phyloP scores from a whole-genome alignment of 169 alveolate species.

The Plasmodium blacklocki region DNA sequence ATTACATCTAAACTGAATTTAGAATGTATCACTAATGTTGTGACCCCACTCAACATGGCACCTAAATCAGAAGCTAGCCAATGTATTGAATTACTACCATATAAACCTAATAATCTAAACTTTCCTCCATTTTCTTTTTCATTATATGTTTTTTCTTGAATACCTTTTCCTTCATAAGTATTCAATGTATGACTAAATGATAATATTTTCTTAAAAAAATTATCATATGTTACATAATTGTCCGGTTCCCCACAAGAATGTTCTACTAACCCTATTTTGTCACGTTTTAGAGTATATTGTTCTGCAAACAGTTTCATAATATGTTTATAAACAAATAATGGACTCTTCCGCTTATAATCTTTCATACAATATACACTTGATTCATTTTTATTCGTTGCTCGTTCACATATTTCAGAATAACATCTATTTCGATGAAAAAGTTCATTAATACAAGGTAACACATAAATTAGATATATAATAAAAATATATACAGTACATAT shows the following conservation, averaged over 20 bases:
- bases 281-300: too few species aligned
- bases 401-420: too few species aligned
- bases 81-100: slow-evolving; percentile 40
- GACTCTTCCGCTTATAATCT: too few species aligned
- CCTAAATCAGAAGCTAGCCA: slow-evolving; percentile 47
- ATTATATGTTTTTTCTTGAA: slow-evolving; percentile 5
- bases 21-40: slow-evolving; percentile 50
- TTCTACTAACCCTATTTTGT: slow-evolving; percentile 18
- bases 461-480: too few species aligned
- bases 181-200: slow-evolving; percentile 1
- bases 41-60: slow-evolving; percentile 12
- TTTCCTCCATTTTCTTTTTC: slow-evolving; percentile 19
- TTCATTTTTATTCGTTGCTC: too few species aligned
- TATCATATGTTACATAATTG: background rate
- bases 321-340: too few species aligned
- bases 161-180: slow-evolving; percentile 33
- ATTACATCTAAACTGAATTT: slow-evolving; percentile 55
- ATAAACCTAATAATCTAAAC: slow-evolving; percentile 45
- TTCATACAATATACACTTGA: too few species aligned
- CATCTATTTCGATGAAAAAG: too few species aligned
- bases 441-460: too few species aligned
- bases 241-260: slow-evolving; percentile 10
- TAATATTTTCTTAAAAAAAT: background rate
- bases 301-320: too few species aligned
- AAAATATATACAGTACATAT: too few species aligned